Evolutionary conservation across 179 eudicot genomes (phyloP).

Genomic region (Heliamphora pulchella): DNA sequence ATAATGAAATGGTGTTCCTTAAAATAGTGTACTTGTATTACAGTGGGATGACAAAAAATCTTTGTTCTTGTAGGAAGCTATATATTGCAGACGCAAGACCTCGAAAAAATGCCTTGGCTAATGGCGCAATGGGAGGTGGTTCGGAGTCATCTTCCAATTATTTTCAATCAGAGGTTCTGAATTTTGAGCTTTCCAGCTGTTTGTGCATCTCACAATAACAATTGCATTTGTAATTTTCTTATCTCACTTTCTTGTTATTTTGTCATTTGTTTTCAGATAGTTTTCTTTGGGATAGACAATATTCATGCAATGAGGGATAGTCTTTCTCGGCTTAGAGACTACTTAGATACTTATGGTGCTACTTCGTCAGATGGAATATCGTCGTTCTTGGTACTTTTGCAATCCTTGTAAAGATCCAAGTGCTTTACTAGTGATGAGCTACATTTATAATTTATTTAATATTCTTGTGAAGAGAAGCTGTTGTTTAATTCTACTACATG

Average conservation of each 20-base stretch:
- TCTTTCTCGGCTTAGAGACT: slow-evolving; percentile 90
- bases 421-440: neutral
- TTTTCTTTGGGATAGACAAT: slow-evolving; percentile 96
- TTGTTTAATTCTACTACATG: neutral
- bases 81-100: slow-evolving; percentile 99
- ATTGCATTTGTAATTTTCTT: neutral
- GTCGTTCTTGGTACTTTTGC: slow-evolving; percentile 68
- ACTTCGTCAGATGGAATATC: slow-evolving; percentile 97
- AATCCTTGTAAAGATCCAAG: slow-evolving; percentile 5
- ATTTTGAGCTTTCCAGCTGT: slow-evolving; percentile 6
- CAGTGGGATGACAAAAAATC: slow-evolving; percentile 13
- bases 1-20: neutral
- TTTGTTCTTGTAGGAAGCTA: slow-evolving; percentile 53
- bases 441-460: neutral
- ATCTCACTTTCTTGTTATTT: neutral
- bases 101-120: slow-evolving; percentile 93
- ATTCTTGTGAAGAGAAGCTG: neutral
- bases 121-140: slow-evolving; percentile 99
- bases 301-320: slow-evolving; percentile 99
- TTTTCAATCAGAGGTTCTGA: slow-evolving; percentile 87
- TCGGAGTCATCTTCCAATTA: slow-evolving; percentile 97
- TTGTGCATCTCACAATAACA: neutral
- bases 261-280: slow-evolving; percentile 48
- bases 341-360: slow-evolving; percentile 91
- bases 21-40: neutral